Evolutionary conservation across 495 filamentous ascomycete species (phyloP), one percentile per base, ranked within the genome.

Genomic region (Lasiosphaeris hirsuta): DNA sequence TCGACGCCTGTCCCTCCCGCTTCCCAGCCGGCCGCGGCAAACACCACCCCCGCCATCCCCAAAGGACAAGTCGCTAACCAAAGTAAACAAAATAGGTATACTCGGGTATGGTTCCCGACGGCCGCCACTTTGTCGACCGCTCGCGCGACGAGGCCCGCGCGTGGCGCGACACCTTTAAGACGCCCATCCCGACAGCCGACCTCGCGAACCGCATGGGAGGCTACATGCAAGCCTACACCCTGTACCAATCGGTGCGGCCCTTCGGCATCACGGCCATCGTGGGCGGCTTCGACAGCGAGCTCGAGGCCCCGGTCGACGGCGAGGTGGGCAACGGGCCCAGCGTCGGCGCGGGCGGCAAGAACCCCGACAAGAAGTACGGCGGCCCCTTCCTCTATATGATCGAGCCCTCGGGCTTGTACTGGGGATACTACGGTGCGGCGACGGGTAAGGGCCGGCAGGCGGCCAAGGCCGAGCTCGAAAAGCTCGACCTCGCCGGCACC

Each of bases 361-460:
- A 83, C 17, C 72, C 84, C 47, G 87, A 83, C 57, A 82, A 83
- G 59, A 88, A 87, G 70, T 83, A 88, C 64, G 94, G 93, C 65
- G 94, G 92, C 1, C 94, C 94, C 35, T 90, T 82, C 42, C 81
- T 98, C 51, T 97, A 96, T 81, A 98, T 98, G 94, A 90, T 97
- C 66, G 94, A 98, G 77, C 94, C 94, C 46, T 96, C 90, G 69
- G 94, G 94, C 52, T 73, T 92, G 54, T 96, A 96, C 76, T 98
- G 94, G 94, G 94, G 94, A 10, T 98, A 98, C 76, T 96, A 96
- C 72, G 94, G 94, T 63, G 94, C 94, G 46, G 94, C 94, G 33
- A 96, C 94, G 33, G 94, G 94, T 53, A 97, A 97, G 68, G 94
- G 94, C 40, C 80, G 94, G 64, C 94, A 98, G 76, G 86, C 90